These are phyloP conservation scores for Takakia lepidozioides DNA, from an alignment of 225 moss, liverwort and hornwort species.

Conservation along the genomic window DNA sequence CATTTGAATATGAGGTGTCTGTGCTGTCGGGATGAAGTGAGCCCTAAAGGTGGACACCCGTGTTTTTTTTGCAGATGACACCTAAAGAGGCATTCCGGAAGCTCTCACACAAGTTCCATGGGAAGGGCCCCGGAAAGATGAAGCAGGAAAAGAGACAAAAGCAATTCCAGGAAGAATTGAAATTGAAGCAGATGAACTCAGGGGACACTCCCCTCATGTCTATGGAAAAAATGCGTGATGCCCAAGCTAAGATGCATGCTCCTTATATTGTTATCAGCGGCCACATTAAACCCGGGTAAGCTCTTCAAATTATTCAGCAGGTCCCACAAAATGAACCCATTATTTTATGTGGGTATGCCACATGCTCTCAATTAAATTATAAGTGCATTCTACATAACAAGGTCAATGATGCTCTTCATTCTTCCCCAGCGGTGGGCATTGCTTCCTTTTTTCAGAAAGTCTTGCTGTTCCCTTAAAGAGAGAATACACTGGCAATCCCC, in stretches of 20 bases:
- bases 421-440: too few species aligned
- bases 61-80: constrained; percentile 68
- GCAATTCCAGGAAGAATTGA: constrained; percentile 94
- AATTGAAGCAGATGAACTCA: constrained; percentile 97
- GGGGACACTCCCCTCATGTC: constrained; percentile 98
- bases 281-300: constrained; percentile 97
- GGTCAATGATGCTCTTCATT: too few species aligned
- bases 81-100: constrained; percentile 99
- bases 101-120: constrained; percentile 98
- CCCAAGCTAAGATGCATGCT: constrained; percentile 82
- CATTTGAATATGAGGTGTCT: too few species aligned
- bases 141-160: constrained; percentile 98
- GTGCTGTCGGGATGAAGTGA: too few species aligned
- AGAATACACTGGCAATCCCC: too few species aligned
- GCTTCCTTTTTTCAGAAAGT: too few species aligned
- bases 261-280: constrained; percentile 99
- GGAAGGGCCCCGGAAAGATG: constrained; percentile 99
- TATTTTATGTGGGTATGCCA: too few species aligned
- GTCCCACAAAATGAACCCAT: too few species aligned
- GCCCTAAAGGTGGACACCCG: too few species aligned
- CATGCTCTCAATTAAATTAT: too few species aligned
- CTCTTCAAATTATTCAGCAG: background rate
- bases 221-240: constrained; percentile 99
- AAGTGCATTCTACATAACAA: too few species aligned
- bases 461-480: too few species aligned